phyloP scores from a whole-genome alignment of 2,329 filamentous ascomycete species.

The Colletotrichum spaethianum region DNA sequence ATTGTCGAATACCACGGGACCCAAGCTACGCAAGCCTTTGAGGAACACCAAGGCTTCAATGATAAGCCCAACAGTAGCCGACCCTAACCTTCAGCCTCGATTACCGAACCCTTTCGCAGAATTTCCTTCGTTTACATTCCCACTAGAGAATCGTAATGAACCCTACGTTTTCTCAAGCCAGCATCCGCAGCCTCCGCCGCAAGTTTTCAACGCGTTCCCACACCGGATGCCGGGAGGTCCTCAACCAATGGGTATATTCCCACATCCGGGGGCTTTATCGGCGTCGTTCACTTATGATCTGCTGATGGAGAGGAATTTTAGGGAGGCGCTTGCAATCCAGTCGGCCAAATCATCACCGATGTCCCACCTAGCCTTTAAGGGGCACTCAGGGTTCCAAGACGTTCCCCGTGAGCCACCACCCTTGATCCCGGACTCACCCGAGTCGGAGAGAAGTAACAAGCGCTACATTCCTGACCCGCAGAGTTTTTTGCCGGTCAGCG shows the following conservation, averaged over 20 bases:
- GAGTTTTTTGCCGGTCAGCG: background rate
- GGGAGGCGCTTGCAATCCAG: background rate
- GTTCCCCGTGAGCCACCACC: background rate
- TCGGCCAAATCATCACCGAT: background rate
- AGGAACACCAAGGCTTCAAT: background rate
- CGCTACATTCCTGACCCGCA: background rate
- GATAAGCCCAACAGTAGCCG: background rate
- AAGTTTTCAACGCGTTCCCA: background rate
- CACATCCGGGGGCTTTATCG: background rate
- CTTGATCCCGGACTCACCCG: background rate
- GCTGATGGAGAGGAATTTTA: background rate
- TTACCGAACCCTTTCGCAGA: background rate
- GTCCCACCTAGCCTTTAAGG: background rate
- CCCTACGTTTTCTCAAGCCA: background rate
- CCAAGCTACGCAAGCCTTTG: background rate
- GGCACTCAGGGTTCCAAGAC: background rate
- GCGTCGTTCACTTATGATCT: conserved; percentile 1
- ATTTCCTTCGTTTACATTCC: background rate
- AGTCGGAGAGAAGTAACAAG: background rate
- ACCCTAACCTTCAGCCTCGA: background rate
- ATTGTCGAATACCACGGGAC: background rate
- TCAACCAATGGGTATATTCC: conserved; percentile 1
- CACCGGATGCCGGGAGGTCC: background rate
- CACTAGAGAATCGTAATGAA: background rate
- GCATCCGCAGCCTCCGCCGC: background rate